Evolutionary conservation across 768 basidiomycete genomes (phyloP).

Genomic region (Phallus indusiatus): DNA sequence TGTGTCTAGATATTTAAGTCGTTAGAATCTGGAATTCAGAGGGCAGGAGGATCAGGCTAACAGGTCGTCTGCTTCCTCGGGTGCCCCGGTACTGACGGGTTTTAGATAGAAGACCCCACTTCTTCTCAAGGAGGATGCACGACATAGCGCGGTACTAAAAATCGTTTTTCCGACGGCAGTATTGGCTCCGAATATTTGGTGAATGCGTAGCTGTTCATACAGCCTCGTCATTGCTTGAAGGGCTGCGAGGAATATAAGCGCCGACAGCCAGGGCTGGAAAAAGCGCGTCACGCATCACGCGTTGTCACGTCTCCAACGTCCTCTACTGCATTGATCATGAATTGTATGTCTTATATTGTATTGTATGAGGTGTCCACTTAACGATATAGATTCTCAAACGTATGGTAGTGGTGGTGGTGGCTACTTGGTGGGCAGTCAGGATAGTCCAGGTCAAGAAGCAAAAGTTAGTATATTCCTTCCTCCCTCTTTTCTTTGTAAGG

Average conservation of each 20-base stretch:
- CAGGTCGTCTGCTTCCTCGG: conserved; percentile 78
- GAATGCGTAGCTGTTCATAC: conserved; percentile 75
- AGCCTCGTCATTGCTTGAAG: conserved; percentile 84
- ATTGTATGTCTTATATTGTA: no score
- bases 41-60: conserved; percentile 33
- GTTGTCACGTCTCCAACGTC: no score
- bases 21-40: not conserved
- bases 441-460: conserved; percentile 5
- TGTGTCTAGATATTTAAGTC: conserved; percentile 41
- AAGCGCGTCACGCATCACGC: no score
- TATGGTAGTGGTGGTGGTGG: conserved; percentile 4
- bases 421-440: conserved; percentile 4
- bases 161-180: conserved; percentile 96
- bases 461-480: no score
- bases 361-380: no score
- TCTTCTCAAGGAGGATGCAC: conserved; percentile 55
- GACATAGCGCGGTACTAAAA: conserved; percentile 72
- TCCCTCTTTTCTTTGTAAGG: not conserved
- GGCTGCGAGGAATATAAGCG: no score
- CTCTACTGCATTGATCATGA: no score
- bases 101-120: conserved; percentile 65
- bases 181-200: conserved; percentile 92
- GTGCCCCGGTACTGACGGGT: conserved; percentile 83
- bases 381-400: no score
- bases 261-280: no score